phyloP scores from a whole-genome alignment of 2,329 filamentous ascomycete genomes.

The Colletotrichum eremochloae region DNA sequence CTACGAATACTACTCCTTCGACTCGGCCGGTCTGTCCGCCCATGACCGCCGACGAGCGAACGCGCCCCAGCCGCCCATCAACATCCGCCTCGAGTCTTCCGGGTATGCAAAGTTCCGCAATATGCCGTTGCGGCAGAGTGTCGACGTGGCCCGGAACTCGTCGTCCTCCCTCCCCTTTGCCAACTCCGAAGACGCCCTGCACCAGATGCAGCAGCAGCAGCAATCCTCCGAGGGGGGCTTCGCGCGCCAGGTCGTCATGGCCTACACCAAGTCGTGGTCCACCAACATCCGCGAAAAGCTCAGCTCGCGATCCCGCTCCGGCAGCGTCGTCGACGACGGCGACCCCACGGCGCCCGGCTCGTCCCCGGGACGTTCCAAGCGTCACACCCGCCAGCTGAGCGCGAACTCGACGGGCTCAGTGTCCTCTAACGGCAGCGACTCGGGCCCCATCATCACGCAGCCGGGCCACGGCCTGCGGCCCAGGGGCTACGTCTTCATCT shows the following conservation, averaged over 20 bases:
- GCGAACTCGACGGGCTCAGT: slow-evolving; percentile 35
- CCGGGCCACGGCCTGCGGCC: slow-evolving; percentile 65
- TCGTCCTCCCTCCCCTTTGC: slow-evolving; percentile 30
- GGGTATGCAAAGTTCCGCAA: slow-evolving; percentile 71
- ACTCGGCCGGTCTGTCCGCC: slow-evolving; percentile 42
- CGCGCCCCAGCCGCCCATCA: slow-evolving; percentile 58
- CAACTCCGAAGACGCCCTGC: slow-evolving; percentile 37
- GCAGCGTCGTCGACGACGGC: slow-evolving; percentile 42
- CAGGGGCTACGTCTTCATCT: slow-evolving; percentile 81
- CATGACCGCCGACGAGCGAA: slow-evolving; percentile 43
- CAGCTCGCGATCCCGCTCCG: slow-evolving; percentile 48
- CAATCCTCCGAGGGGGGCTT: slow-evolving; percentile 54
- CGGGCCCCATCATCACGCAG: slow-evolving; percentile 53
- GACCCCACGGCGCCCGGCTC: not conserved
- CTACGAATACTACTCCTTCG: slow-evolving; percentile 46
- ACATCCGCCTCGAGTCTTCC: slow-evolving; percentile 66
- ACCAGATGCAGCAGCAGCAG: slow-evolving; percentile 24
- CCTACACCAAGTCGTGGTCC: slow-evolving; percentile 64
- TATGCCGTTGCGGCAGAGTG: slow-evolving; percentile 57
- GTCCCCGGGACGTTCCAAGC: slow-evolving; percentile 21
- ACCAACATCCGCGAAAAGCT: slow-evolving; percentile 62
- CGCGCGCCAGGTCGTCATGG: slow-evolving; percentile 69
- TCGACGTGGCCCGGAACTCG: slow-evolving; percentile 47
- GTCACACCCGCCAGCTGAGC: slow-evolving; percentile 40
- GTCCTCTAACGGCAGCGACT: slow-evolving; percentile 44